phyloP scores from a whole-genome alignment of 139 green algal genomes.

The Haematococcus lacustris region DNA sequence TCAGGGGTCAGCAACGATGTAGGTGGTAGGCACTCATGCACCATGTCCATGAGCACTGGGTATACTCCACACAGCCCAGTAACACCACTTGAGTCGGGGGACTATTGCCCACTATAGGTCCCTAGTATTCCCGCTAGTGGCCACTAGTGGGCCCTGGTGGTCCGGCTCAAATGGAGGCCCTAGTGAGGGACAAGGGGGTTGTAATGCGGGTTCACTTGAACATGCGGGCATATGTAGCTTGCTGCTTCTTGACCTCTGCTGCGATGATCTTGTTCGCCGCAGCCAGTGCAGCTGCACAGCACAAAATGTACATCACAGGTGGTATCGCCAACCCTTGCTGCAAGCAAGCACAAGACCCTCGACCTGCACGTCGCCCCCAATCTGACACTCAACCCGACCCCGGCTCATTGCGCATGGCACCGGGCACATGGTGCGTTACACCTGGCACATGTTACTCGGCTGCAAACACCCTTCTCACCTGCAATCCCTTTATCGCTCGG shows the following conservation, averaged over 20 bases:
- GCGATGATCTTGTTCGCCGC: conserved; percentile 11
- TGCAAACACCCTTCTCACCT: neutral
- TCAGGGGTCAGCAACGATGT: too few species aligned
- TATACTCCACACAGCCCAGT: neutral
- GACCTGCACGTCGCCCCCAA: neutral
- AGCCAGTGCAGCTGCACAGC: conserved; percentile 13
- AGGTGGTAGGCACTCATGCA: too few species aligned
- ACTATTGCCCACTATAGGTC: neutral
- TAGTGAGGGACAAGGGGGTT: too few species aligned
- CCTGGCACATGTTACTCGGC: neutral
- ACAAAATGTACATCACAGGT: neutral
- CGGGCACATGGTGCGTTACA: neutral
- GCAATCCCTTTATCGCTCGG: conserved; percentile 27
- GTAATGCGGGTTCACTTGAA: conserved; percentile 20
- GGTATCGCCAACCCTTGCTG: neutral
- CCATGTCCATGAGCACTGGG: neutral
- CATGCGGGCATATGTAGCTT: conserved; percentile 32
- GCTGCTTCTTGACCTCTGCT: conserved; percentile 22
- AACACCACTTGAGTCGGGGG: neutral
- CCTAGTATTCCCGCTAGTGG: neutral
- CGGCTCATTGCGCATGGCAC: neutral
- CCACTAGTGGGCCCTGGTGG: neutral
- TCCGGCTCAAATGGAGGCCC: neutral
- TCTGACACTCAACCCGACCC: neutral
- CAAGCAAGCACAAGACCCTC: neutral